phyloP scores from a whole-genome alignment of 768 basidiomycete genomes.

The Tylopilus plumbeoviolaceoides region DNA sequence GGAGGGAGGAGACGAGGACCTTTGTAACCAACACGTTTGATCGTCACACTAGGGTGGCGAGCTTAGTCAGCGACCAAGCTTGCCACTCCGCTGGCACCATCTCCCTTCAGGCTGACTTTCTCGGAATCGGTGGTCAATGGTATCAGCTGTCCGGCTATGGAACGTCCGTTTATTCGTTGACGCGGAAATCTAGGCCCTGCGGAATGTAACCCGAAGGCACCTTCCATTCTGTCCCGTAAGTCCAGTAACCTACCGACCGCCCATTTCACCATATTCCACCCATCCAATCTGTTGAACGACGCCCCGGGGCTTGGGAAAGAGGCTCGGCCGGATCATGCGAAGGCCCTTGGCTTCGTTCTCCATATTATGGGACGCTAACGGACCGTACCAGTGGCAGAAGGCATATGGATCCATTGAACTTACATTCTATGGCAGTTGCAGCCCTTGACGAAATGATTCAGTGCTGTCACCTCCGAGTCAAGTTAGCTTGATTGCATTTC shows the following conservation, averaged over 20 bases:
- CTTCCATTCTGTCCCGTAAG: slow-evolving; percentile 15
- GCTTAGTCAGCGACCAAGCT: slow-evolving; percentile 22
- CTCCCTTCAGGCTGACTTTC: slow-evolving; percentile 18
- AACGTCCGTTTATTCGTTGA: neutral
- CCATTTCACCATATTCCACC: neutral
- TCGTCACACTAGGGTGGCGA: neutral
- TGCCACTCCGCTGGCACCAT: neutral
- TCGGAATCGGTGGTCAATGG: neutral
- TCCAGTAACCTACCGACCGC: slow-evolving; percentile 5
- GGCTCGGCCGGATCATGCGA: slow-evolving; percentile 22
- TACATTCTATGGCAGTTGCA: slow-evolving; percentile 16
- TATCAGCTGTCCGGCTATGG: neutral
- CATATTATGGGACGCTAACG: slow-evolving; percentile 3
- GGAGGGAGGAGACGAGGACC: neutral
- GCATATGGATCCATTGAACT: neutral
- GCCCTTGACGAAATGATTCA: slow-evolving; percentile 5
- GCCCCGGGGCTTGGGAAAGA: neutral
- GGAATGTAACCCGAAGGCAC: neutral
- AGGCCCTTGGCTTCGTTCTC: neutral
- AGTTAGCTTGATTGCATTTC: slow-evolving; percentile 8
- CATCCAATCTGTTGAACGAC: no score
- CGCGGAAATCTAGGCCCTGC: neutral
- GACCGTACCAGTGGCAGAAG: slow-evolving; percentile 2
- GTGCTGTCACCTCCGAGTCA: neutral
- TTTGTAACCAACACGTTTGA: slow-evolving; percentile 2